Evolutionary conservation across 1,284 basidiomycete genomes (phyloP), one percentile per base, ranked within the genome.

Genomic region (Schizophyllum amplum): DNA sequence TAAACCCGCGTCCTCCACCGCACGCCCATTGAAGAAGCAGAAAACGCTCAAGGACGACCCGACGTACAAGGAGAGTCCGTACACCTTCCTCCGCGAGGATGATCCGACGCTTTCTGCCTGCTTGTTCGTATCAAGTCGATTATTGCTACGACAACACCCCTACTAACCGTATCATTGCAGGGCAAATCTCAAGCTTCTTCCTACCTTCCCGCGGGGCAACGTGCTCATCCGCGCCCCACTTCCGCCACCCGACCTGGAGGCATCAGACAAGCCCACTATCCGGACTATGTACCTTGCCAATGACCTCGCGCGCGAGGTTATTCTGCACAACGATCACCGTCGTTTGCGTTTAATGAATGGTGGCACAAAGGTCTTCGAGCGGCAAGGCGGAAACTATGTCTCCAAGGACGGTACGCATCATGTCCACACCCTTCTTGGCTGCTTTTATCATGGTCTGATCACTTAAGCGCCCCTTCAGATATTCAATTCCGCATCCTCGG

Each of bases 231-330:
- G 97, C 60, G 98, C 96, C 69, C 86, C 90, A 1, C 33, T 13
- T 13, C 33, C 33, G 2, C 33, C 33, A 3, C 17, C 33, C 2
- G 33, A 42, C 17, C 11, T 42, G 13, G 13, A 13, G 13, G 33
- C 33, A 9, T 42, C 33, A 9, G 80, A 76, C 42, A 86, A 90
- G 24, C 75, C 83, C 17, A 79, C 89, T 22, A 42, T 42, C 33
- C 86, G 95, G 48, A 90, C 91, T 5, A 78, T 98, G 54, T 98
- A 98, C 77, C 78, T 98, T 61, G 88, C 90, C 55, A 97, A 96
- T 64, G 83, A 87, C 64, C 75, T 90, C 60, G 89, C 95, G 64
- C 92, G 89, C 70, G 74, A 79, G 17, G 79, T 99, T 60, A 80
- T 98, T 59, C 68, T 79, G 52, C 78, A 87, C 68, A 98, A 98